Conservation (phyloP, 2,329 filamentous ascomycete species). For the Leptographium lundbergii region DNA sequence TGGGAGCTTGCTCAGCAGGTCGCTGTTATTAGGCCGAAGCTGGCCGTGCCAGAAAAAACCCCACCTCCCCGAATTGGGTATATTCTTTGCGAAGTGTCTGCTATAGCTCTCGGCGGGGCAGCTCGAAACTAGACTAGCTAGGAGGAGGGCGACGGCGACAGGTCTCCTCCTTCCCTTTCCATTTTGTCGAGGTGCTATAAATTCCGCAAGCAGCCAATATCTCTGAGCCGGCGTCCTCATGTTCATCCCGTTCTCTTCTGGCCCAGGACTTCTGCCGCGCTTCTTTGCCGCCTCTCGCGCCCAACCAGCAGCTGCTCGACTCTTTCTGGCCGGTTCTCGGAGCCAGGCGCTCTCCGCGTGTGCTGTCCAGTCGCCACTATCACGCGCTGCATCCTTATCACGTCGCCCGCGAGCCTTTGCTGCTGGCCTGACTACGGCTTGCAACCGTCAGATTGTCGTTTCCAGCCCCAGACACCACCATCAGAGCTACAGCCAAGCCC, state of each 20-base stretch:
- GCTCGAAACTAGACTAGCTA: not conserved
- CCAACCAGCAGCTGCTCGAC: not conserved
- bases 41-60: not conserved
- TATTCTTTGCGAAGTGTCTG: not conserved
- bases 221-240: not conserved
- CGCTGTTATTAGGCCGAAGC: not conserved
- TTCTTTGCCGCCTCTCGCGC: not conserved
- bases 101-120: not conserved
- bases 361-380: not conserved
- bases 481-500: slow-evolving; percentile 9
- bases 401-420: not conserved
- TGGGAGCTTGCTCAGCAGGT: not conserved
- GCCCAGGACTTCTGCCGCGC: not conserved
- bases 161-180: not conserved
- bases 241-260: not conserved
- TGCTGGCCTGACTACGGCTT: not conserved
- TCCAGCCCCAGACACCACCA: not conserved
- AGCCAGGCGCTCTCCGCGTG: not conserved
- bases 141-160: not conserved
- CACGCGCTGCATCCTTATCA: not conserved
- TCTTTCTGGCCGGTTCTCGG: not conserved
- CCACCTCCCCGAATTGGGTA: slow-evolving; percentile 1
- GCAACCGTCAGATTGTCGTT: not conserved
- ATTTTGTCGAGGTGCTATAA: not conserved
- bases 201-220: not conserved